Conservation (phyloP, 148 eudicot species). For the Cornus suecica region DNA sequence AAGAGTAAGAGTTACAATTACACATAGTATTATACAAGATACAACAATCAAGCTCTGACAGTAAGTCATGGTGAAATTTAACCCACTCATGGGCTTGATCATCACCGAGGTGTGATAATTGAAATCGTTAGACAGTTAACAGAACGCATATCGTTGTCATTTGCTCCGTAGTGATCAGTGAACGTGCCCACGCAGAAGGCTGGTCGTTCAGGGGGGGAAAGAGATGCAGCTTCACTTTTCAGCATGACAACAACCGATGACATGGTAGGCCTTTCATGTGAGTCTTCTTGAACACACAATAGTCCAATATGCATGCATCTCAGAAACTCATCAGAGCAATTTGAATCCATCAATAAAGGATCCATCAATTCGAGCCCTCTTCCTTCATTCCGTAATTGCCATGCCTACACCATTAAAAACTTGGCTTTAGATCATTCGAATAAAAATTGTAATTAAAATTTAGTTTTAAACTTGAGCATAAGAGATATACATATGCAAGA, state of each 20-base stretch:
- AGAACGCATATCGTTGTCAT: constrained; percentile 3
- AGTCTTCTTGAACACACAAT: constrained; percentile 43
- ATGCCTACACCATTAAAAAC: constrained; percentile 18
- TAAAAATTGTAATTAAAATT: not conserved
- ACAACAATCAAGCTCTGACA: not conserved
- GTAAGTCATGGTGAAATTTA: not conserved
- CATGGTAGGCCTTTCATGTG: constrained; percentile 34
- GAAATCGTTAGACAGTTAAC: constrained; percentile 13
- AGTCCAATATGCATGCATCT: constrained; percentile 37
- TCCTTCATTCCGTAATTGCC: constrained; percentile 37
- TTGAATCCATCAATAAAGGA: constrained; percentile 15
- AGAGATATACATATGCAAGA: constrained; percentile 11
- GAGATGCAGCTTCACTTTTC: constrained; percentile 16
- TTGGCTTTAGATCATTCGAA: not conserved
- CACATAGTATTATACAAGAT: not conserved
- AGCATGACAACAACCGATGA: constrained; percentile 33
- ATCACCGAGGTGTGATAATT: not conserved
- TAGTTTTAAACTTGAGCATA: not conserved
- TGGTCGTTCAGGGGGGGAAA: constrained; percentile 26
- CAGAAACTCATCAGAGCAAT: constrained; percentile 16
- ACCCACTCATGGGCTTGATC: not conserved
- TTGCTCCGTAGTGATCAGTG: constrained; percentile 18
- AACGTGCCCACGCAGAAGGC: constrained; percentile 25
- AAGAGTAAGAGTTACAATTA: too few relatives aligned
- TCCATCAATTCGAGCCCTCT: constrained; percentile 27